phyloP scores from a whole-genome alignment of 2,329 filamentous ascomycete species.

The Talaromyces sp. region DNA sequence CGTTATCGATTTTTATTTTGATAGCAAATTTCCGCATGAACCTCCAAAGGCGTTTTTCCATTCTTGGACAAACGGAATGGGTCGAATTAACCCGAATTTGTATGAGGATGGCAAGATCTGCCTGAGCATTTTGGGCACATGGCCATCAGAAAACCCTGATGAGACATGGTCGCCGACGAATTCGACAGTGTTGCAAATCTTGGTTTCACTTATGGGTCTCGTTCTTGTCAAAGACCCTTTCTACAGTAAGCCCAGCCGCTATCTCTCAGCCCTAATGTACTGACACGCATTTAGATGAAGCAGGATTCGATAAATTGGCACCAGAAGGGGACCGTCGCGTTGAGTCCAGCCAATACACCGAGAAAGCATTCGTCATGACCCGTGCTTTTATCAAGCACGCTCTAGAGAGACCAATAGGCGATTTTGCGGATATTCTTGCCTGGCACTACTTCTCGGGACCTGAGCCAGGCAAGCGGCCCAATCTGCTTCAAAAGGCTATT shows the following conservation, averaged over 20 bases:
- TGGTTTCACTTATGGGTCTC: slow-evolving; percentile 53
- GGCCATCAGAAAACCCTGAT: slow-evolving; percentile 48
- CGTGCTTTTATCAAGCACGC: slow-evolving; percentile 48
- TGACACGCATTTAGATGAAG: slow-evolving; percentile 44
- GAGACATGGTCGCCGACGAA: slow-evolving; percentile 51
- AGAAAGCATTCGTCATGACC: slow-evolving; percentile 50
- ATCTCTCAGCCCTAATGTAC: background rate
- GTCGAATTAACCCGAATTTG: slow-evolving; percentile 56
- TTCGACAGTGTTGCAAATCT: slow-evolving; percentile 52
- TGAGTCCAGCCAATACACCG: slow-evolving; percentile 47
- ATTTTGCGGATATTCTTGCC: slow-evolving; percentile 47
- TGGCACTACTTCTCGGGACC: slow-evolving; percentile 44
- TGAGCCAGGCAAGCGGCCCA: slow-evolving; percentile 10
- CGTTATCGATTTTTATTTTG: slow-evolving; percentile 54
- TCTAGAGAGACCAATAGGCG: slow-evolving; percentile 36
- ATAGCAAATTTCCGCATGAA: slow-evolving; percentile 43
- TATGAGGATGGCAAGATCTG: slow-evolving; percentile 61
- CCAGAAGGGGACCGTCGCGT: slow-evolving; percentile 41
- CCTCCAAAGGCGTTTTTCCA: slow-evolving; percentile 56
- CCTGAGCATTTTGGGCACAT: slow-evolving; percentile 54
- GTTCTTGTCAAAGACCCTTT: slow-evolving; percentile 57
- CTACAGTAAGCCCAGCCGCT: slow-evolving; percentile 42
- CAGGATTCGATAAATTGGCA: slow-evolving; percentile 52
- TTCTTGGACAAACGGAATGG: slow-evolving; percentile 50
- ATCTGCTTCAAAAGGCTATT: slow-evolving; percentile 20